These are phyloP conservation scores for Quercus tomentella DNA, from an alignment of 331 rosid species.

Conservation along the genomic window DNA sequence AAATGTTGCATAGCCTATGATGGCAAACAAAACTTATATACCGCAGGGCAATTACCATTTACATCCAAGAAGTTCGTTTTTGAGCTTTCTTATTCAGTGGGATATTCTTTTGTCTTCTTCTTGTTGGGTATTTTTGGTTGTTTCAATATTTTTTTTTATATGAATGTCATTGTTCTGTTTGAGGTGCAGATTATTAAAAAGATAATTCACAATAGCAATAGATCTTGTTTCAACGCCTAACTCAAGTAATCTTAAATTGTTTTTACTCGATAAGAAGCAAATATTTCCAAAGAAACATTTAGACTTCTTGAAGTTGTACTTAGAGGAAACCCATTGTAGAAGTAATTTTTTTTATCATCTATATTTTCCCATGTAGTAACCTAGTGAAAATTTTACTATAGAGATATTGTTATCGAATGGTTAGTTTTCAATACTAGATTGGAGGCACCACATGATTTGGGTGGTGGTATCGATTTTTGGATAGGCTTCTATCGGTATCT, in stretches of 20 bases:
- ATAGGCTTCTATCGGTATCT: slow-evolving; percentile 63
- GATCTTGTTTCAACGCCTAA: slow-evolving; percentile 49
- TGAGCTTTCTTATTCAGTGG: slow-evolving; percentile 14
- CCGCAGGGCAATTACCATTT: slow-evolving; percentile 2
- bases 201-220: slow-evolving; percentile 46
- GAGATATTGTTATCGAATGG: slow-evolving; percentile 48
- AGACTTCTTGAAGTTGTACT: slow-evolving; percentile 74
- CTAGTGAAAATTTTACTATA: not conserved
- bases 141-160: not conserved
- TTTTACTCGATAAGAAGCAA: slow-evolving; percentile 36
- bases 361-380: not conserved
- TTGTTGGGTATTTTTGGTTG: not conserved
- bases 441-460: slow-evolving; percentile 44
- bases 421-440: slow-evolving; percentile 36
- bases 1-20: not conserved
- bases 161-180: not conserved
- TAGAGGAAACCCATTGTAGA: slow-evolving; percentile 42
- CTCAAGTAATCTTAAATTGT: slow-evolving; percentile 40
- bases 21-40: not conserved
- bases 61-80: not conserved
- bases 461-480: slow-evolving; percentile 53
- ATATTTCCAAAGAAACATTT: slow-evolving; percentile 56
- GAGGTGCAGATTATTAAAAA: slow-evolving; percentile 30
- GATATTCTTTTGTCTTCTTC: slow-evolving; percentile 15
- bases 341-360: slow-evolving; percentile 13